phyloP scores from a whole-genome alignment of 2,329 filamentous ascomycete genomes.

The Dryadomyces quercivorus region DNA sequence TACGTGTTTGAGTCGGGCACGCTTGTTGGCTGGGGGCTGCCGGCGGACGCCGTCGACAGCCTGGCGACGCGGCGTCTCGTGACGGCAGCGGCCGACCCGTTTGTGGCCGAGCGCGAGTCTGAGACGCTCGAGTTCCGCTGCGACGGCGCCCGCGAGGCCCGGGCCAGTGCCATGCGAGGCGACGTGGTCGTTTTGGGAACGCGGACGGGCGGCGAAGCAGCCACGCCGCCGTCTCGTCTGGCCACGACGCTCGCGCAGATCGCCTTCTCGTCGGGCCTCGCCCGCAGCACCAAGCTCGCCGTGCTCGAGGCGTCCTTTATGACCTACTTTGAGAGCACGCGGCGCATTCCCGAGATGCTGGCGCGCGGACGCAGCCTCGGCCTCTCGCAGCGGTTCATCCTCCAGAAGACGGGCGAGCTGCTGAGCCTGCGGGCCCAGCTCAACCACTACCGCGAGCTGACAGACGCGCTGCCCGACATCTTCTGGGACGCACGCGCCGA shows the following conservation, averaged over 20 bases:
- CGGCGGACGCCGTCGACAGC: conserved; percentile 57
- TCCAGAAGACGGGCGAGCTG: conserved; percentile 88
- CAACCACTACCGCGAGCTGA: conserved; percentile 94
- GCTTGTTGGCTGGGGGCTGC: conserved; percentile 82
- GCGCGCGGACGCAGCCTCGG: conserved; percentile 33
- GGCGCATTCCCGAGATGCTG: conserved; percentile 67
- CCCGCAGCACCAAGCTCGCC: conserved; percentile 84
- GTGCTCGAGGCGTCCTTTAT: conserved; percentile 75
- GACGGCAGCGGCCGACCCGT: conserved; percentile 50
- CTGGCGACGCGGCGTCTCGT: conserved; percentile 62
- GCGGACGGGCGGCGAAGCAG: conserved; percentile 32
- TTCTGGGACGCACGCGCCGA: conserved; percentile 93
- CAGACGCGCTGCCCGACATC: conserved; percentile 85
- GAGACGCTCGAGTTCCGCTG: conserved; percentile 83
- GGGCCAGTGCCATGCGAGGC: conserved; percentile 61
- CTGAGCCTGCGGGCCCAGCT: conserved; percentile 81
- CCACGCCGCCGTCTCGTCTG: conserved; percentile 27
- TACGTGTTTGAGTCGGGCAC: conserved; percentile 95
- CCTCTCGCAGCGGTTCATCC: conserved; percentile 66
- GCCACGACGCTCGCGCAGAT: conserved; percentile 77
- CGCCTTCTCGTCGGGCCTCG: conserved; percentile 88
- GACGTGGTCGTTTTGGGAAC: conserved; percentile 87
- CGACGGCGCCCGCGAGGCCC: conserved; percentile 54
- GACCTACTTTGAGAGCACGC: conserved; percentile 77
- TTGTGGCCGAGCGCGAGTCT: conserved; percentile 60